Base-by-base conservation (phyloP, 352 stramenopile species). In the Globisporangium cylindrosporum region DNA sequence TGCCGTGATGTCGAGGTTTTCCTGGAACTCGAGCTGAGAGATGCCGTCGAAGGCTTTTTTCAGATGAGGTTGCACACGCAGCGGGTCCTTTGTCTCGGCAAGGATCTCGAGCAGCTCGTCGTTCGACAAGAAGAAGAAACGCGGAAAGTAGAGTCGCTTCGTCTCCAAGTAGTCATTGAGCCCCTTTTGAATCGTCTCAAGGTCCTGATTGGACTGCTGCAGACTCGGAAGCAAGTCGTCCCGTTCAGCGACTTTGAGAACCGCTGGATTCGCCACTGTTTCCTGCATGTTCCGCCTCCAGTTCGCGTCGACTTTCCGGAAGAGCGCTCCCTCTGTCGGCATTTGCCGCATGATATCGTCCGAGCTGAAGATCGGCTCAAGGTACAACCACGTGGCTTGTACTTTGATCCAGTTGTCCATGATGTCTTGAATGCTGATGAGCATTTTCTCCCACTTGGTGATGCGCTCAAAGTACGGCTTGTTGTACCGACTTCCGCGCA, bases 1-100 rank as follows among this genome's bases (percentile, higher is more conserved):
- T 10, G 93, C 91, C 0, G 91, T 95, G 66, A 98, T 98, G 64
- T 98, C 90, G 49, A 98, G 70, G 64, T 96, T 97, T 7, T 88
- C 68, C 59, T 97, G 84, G 68, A 98, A 98, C 60, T 98, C 92
- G 20, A 98, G 83, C 57, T 89, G 82, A 12, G 82, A 76, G 69
- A 98, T 98, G 22, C 95, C 95, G 66, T 98, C 94, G 61, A 98
- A 98, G 18, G 86, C 88, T 51, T 98, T 98, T 73, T 98, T 98
- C 15, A 98, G 72, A 70, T 98, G 91, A 5, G 94, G 94, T 71
- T 98, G 93, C n/a, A 98, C 94, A n/a, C 92, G 83, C 36, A 97
- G 67, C 2, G 95, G 95, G 64, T 98, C 95, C 71, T 98, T 97
- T 1, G 90, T 97, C 71, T 98, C 92, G 1, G 93, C 90, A 49